phyloP scores from a whole-genome alignment of 306 rosid genomes.

The Citrullus mucosospermus region DNA sequence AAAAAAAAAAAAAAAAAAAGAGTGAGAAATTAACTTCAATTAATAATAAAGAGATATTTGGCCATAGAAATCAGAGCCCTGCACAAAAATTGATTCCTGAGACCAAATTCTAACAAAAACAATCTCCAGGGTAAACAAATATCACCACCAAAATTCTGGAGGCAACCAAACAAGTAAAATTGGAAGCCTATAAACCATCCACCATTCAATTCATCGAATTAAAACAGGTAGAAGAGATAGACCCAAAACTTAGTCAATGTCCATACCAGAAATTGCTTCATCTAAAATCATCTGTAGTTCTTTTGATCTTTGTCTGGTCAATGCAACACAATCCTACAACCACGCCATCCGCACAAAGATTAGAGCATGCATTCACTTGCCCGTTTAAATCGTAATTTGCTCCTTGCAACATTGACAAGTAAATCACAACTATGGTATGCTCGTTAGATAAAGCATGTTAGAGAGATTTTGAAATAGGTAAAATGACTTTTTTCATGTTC shows the following conservation, averaged over 20 bases:
- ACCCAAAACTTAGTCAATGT: conserved; percentile 36
- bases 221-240: neutral
- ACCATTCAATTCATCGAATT: neutral
- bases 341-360: neutral
- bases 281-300: conserved; percentile 52
- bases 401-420: neutral
- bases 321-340: conserved; percentile 73
- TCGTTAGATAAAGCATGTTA: too few species aligned
- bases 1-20: too few species aligned
- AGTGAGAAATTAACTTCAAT: neutral
- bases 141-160: neutral
- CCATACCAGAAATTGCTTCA: conserved; percentile 47
- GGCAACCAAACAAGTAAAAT: neutral
- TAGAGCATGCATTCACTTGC: neutral
- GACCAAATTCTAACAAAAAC: neutral
- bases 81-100: neutral
- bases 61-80: neutral
- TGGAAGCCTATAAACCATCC: neutral
- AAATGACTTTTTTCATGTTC: too few species aligned
- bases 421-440: neutral
- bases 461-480: neutral
- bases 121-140: neutral
- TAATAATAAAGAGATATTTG: neutral
- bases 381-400: neutral
- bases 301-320: conserved; percentile 62